Percentiles rank a stretch among this genome's conserved stretches.
Evolutionary conservation across 768 basidiomycete genomes (phyloP).

Genomic region (Rhizopogon sp.): DNA sequence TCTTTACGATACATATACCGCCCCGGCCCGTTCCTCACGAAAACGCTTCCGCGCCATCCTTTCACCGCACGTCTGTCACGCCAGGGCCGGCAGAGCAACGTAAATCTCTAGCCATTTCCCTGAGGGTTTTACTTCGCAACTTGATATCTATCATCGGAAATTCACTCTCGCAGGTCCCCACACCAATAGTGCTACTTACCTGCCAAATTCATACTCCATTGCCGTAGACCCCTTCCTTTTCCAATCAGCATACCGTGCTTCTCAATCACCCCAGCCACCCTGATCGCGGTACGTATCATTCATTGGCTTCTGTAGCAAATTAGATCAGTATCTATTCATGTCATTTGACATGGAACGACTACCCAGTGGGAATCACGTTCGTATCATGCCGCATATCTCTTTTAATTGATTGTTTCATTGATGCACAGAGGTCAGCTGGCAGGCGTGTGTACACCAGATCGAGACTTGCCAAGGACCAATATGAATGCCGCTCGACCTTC

Average conservation of each 20-base stretch:
- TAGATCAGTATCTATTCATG: constrained; percentile 9
- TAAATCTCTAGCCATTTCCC: constrained; percentile 14
- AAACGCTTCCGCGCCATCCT: constrained; percentile 7
- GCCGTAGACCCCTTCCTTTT: constrained; percentile 9
- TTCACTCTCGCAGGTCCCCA: constrained; percentile 5
- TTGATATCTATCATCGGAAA: constrained; percentile 7
- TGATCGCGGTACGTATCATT: constrained; percentile 1
- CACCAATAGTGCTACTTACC: constrained; percentile 1
- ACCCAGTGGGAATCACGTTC: constrained; percentile 7
- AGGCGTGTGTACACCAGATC: constrained; percentile 7
- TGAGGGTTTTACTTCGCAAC: constrained; percentile 1
- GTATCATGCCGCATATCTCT: constrained; percentile 7
- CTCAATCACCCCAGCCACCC: constrained; percentile 23
- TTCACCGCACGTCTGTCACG: constrained; percentile 7
- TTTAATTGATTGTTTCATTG: constrained; percentile 24
- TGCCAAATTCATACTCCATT: constrained; percentile 10
- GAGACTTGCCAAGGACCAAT: constrained; percentile 13
- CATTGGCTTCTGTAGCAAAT: constrained; percentile 2
- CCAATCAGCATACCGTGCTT: constrained; percentile 9
- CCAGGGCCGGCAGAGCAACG: constrained; percentile 15
- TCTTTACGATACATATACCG: constrained; percentile 5
- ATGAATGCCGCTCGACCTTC: constrained; percentile 21
- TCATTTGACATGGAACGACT: constrained; percentile 4
- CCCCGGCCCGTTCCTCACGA: not conserved
- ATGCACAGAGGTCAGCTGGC: constrained; percentile 15